Evolutionary conservation across 345 rosid species (phyloP).

Genomic region (Lepidium didymum): DNA sequence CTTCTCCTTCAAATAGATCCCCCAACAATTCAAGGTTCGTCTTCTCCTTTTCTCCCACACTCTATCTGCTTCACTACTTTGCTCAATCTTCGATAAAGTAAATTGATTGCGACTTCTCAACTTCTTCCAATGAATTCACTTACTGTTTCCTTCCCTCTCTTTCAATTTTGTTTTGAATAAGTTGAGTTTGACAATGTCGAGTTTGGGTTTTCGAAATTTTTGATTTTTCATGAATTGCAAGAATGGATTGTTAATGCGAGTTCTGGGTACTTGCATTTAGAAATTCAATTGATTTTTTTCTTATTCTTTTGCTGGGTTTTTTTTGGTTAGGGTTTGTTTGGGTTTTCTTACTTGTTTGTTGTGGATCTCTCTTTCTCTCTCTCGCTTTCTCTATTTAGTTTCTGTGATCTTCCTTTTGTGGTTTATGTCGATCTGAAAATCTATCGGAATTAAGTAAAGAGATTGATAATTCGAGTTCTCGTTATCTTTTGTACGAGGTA

Average conservation of each 20-base stretch:
- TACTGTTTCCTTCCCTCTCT: not conserved
- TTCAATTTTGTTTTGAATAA: not conserved
- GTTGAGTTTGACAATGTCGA: not conserved
- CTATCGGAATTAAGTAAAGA: not conserved
- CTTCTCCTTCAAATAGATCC: constrained; percentile 12
- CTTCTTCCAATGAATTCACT: not conserved
- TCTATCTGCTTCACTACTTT: not conserved
- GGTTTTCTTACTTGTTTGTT: not conserved
- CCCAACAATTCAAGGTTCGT: constrained; percentile 4
- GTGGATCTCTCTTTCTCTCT: not conserved
- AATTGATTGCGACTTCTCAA: not conserved
- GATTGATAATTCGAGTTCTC: not conserved
- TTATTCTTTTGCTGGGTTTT: not conserved
- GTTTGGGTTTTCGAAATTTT: not conserved
- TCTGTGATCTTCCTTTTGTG: not conserved
- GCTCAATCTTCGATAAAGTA: not conserved
- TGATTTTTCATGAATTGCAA: not conserved
- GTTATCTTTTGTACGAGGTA: not conserved
- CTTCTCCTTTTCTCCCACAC: not conserved
- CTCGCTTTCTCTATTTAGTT: not conserved
- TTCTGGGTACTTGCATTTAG: constrained; percentile 4
- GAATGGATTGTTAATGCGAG: not conserved
- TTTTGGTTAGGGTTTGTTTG: constrained; percentile 9
- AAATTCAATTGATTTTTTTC: not conserved
- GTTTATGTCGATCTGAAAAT: not conserved